A percentile compares a stretch with the other conserved stretches of the same genome.
phyloP scores from a whole-genome alignment of 495 filamentous ascomycete species.

The Baudoinia panamericana region DNA sequence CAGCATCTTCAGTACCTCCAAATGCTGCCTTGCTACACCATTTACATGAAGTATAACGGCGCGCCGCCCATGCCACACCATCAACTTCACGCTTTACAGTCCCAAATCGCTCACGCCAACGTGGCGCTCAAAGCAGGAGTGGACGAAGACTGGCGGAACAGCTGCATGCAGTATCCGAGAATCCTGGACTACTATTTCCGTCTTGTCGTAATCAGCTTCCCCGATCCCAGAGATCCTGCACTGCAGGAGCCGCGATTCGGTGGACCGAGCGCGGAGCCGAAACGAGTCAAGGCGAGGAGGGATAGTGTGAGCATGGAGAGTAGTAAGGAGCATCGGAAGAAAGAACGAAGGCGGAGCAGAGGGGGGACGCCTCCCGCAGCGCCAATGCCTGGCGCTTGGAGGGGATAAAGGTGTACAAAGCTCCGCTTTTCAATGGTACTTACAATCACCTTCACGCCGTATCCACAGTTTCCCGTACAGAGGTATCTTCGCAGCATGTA shows the following conservation, averaged over 20 bases:
- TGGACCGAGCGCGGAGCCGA: constrained; percentile 14
- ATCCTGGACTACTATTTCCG: constrained; percentile 62
- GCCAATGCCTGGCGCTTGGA: constrained; percentile 5
- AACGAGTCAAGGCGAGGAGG: constrained; percentile 13
- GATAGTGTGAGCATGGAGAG: constrained; percentile 5
- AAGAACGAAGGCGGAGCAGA: constrained; percentile 5
- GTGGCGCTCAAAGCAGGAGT: constrained; percentile 51
- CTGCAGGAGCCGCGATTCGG: constrained; percentile 17
- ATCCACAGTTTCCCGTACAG: too few species aligned
- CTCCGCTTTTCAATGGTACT: too few species aligned
- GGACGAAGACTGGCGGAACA: constrained; percentile 59
- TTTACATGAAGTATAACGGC: constrained; percentile 35
- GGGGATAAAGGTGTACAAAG: constrained; percentile 6
- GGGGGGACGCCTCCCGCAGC: constrained; percentile 10
- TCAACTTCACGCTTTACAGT: constrained; percentile 20
- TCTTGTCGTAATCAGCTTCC: constrained; percentile 47
- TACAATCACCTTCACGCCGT: too few species aligned
- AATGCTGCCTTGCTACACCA: constrained; percentile 43
- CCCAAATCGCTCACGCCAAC: constrained; percentile 44
- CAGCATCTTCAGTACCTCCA: constrained; percentile 42
- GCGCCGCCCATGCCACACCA: constrained; percentile 25
- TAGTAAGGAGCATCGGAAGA: constrained; percentile 1
- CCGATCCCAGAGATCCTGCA: constrained; percentile 24
- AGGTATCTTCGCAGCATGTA: not conserved
- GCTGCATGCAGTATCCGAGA: constrained; percentile 57